Evolutionary conservation across 2,329 filamentous ascomycete genomes (phyloP).

Genomic region (Tolypocladium nubicola): DNA sequence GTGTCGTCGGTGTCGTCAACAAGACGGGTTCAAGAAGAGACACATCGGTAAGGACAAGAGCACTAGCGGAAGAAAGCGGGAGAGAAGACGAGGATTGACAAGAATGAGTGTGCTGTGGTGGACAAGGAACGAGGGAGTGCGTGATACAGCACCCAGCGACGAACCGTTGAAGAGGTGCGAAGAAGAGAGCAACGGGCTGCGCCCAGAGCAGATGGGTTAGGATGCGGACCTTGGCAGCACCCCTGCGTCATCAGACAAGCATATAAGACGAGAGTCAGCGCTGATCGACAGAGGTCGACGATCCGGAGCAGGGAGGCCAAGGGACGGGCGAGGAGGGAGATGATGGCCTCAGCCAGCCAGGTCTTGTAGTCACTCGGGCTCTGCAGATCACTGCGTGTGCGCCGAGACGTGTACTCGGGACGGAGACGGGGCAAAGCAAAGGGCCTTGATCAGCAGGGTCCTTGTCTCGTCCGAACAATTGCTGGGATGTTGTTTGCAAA

Average conservation of each 20-base stretch:
- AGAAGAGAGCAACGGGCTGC: neutral
- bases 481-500: neutral
- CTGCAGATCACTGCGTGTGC: neutral
- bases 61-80: neutral
- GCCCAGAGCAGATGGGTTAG: neutral
- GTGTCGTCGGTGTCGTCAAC: slow-evolving; percentile 2
- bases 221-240: neutral
- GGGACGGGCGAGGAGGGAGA: neutral
- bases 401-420: neutral
- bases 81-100: neutral
- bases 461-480: neutral
- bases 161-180: neutral
- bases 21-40: neutral
- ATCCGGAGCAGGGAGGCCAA: neutral
- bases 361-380: neutral
- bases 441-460: neutral
- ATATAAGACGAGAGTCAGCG: neutral
- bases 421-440: neutral
- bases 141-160: neutral
- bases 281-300: neutral
- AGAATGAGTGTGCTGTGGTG: neutral
- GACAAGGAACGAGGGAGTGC: neutral
- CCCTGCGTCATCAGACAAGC: neutral
- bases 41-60: neutral
- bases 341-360: neutral